Evolutionary conservation across 495 filamentous ascomycete species (phyloP).

Genomic region (Daldinia grandis): DNA sequence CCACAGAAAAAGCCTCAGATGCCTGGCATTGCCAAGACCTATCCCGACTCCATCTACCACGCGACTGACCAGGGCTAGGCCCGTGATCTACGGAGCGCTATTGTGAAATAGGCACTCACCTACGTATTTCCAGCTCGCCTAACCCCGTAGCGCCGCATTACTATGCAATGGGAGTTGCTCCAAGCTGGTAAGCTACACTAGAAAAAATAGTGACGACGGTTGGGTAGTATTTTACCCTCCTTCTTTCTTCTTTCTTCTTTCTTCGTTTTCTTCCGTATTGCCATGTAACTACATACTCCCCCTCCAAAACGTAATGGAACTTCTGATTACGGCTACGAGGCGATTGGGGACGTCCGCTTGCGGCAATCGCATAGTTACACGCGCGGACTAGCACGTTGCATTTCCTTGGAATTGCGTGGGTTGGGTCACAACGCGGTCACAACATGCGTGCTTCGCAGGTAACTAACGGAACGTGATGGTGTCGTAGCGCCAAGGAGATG

Average conservation of each 20-base stretch:
- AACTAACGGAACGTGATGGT: constrained; percentile 37
- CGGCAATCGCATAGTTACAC: constrained; percentile 28
- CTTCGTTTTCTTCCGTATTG: background rate
- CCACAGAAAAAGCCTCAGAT: constrained; percentile 35
- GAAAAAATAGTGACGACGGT: constrained; percentile 24
- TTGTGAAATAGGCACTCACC: constrained; percentile 32
- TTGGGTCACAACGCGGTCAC: constrained; percentile 29
- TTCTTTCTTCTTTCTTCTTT: background rate
- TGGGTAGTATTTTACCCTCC: constrained; percentile 21
- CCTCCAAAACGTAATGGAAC: constrained; percentile 15
- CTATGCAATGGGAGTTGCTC: constrained; percentile 30
- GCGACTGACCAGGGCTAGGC: constrained; percentile 40
- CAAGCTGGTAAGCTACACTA: constrained; percentile 20
- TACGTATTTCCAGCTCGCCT: constrained; percentile 34
- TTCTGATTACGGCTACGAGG: constrained; percentile 11
- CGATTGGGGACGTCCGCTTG: constrained; percentile 18
- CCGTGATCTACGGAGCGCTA: constrained; percentile 38
- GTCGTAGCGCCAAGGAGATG: constrained; percentile 37
- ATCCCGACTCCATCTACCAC: constrained; percentile 39
- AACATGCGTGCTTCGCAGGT: constrained; percentile 19
- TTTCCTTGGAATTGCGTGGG: constrained; percentile 9
- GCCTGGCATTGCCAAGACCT: constrained; percentile 37
- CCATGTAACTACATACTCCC: too few relatives aligned
- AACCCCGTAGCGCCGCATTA: constrained; percentile 35
- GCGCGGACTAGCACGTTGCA: constrained; percentile 19